Conservation (phyloP, 371 early-diverging fungal species). For the Apophysomyces variabilis region DNA sequence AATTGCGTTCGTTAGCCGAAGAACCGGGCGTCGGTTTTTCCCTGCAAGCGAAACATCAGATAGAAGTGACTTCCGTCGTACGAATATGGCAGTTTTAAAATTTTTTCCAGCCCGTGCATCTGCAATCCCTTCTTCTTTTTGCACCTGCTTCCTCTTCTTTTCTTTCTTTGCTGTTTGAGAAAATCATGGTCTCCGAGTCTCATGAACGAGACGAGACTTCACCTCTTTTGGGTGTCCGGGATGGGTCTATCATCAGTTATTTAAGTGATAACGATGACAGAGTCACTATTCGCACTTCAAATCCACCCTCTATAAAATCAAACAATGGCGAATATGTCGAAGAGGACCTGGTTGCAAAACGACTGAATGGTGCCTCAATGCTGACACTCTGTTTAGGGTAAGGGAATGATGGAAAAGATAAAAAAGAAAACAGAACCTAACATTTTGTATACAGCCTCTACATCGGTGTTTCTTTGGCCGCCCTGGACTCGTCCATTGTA, state of each 20-base stretch:
- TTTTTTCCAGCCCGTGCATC: neutral
- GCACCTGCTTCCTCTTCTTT: slow-evolving; percentile 13
- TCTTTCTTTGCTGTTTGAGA: slow-evolving; percentile 10
- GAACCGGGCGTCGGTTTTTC: slow-evolving; percentile 8
- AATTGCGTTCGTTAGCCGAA: neutral
- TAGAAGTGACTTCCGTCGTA: neutral
- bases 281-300: slow-evolving; percentile 37
- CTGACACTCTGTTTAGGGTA: slow-evolving; percentile 46
- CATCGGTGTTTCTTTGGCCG: slow-evolving; percentile 65
- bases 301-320: slow-evolving; percentile 23
- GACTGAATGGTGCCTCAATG: slow-evolving; percentile 42
- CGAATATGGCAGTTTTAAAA: neutral
- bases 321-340: slow-evolving; percentile 13
- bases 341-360: slow-evolving; percentile 37
- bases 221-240: slow-evolving; percentile 28
- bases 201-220: slow-evolving; percentile 31
- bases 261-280: slow-evolving; percentile 25
- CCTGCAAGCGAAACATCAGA: neutral
- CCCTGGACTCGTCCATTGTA: slow-evolving; percentile 81
- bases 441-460: slow-evolving; percentile 34
- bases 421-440: neutral
- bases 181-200: slow-evolving; percentile 5
- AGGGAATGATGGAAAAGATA: neutral
- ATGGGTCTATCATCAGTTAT: slow-evolving; percentile 12
- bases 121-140: slow-evolving; percentile 4